Base-by-base conservation (phyloP, 2,329 filamentous ascomycete genomes). In the Pezicula radicicola region DNA sequence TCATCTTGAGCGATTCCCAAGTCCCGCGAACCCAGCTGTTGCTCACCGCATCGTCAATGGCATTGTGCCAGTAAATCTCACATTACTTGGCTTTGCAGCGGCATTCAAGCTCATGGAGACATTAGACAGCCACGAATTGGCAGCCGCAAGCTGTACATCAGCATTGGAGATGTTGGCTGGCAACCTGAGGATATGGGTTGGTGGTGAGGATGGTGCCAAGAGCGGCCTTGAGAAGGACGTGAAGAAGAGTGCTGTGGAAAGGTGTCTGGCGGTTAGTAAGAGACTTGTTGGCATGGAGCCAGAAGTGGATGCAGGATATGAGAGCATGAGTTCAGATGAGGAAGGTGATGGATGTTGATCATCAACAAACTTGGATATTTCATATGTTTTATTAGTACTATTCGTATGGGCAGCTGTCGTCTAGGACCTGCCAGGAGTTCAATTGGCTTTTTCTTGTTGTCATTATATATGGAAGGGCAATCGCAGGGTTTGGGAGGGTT, bases 181-280 rank as follows among this genome's bases (percentile, higher is more conserved):
- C 5, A 75, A 70, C 15, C 68, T 87, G 45, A 74, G 84, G 25
- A 75, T 83, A 37, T 87, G 84, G 84, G 78, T 83, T 46, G 81
- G 81, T 15, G 75, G 78, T 6, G 63, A 70, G 2, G 69, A 74
- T 3, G 80, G 79, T 18, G 76, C 76, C 45, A 74, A 73, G 50
- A 75, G 74, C 46, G 79, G 77, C 2, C 68, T 86, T n/a, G 70
- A 73, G 16, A 69, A 71, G 2, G 72, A 75, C 13, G 67, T 81
- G n/a, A 76, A 80, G 52, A 73, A 74, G 51, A 71, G 72, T 55
- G 75, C 84, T 59, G 76, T 85, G 3, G 74, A 80, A 46, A 72
- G 75, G 48, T 86, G 82, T 54, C 65, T 85, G 16, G 62, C 67
- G 10, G 75, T 85, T 35, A 81, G 78, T 13, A 82, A 80, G 63